A percentile compares a stretch with the other conserved stretches of the same genome.
Conservation (phyloP, 331 rosid genomes). For the Stylosanthes scabra region DNA sequence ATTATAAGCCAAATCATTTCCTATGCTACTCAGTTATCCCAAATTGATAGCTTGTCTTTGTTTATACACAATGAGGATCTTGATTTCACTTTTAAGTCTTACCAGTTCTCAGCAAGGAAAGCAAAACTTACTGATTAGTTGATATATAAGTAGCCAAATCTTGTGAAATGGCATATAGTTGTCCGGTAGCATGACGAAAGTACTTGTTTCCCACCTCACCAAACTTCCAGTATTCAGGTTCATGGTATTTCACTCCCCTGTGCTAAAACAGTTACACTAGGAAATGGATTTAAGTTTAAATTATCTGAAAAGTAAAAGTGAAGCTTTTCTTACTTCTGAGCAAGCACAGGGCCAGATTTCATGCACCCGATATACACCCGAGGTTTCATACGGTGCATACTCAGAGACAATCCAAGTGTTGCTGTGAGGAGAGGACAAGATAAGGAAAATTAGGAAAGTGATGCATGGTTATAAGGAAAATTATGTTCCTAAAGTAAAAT, state of each 20-base stretch:
- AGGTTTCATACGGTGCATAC: no score
- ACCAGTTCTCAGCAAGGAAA: neutral
- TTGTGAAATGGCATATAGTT: conserved; percentile 80
- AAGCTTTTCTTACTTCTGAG: conserved; percentile 68
- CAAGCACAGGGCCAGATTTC: conserved; percentile 96
- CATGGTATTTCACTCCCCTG: conserved; percentile 93
- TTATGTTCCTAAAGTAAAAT: no score
- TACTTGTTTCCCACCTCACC: conserved; percentile 87
- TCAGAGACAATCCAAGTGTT: no score
- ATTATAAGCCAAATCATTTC: conserved; percentile 21
- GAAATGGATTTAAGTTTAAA: conserved; percentile 21
- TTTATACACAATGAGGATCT: conserved; percentile 25
- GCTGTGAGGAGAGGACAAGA: no score
- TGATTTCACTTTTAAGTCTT: conserved; percentile 22
- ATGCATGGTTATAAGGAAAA: no score
- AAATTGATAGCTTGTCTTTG: neutral
- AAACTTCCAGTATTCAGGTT: conserved; percentile 94
- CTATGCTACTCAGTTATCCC: conserved; percentile 9
- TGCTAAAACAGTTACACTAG: conserved; percentile 31
- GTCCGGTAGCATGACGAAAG: conserved; percentile 96
- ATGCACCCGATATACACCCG: no score
- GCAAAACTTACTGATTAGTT: conserved; percentile 69
- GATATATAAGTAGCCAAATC: conserved; percentile 81
- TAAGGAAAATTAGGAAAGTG: no score
- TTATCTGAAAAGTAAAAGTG: conserved; percentile 19